These are phyloP conservation scores for Sarocladium brachiariae DNA, from an alignment of 2,329 filamentous ascomycete species.

Conservation along the genomic window DNA sequence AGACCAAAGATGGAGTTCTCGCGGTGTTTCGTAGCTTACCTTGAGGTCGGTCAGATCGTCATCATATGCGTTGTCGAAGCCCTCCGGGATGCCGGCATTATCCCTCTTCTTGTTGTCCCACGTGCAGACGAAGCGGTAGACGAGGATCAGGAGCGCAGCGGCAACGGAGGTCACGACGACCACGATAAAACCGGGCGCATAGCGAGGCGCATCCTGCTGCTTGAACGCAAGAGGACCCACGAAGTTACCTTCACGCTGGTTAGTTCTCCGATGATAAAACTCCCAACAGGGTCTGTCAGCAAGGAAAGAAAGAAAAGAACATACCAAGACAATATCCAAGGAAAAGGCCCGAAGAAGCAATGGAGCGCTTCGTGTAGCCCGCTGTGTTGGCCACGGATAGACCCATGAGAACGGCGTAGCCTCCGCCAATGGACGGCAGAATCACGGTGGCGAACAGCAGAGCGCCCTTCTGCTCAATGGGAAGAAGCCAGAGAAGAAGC, in stretches of 20 bases:
- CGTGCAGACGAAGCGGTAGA: slow-evolving; percentile 37
- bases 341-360: slow-evolving; percentile 41
- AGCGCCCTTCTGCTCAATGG: slow-evolving; percentile 15
- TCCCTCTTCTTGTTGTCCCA: slow-evolving; percentile 37
- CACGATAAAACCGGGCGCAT: slow-evolving; percentile 30
- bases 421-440: slow-evolving; percentile 34
- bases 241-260: slow-evolving; percentile 29
- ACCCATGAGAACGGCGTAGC: slow-evolving; percentile 38
- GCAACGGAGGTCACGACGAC: slow-evolving; percentile 26
- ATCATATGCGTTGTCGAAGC: slow-evolving; percentile 44
- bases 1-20: not conserved
- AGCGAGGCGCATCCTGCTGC: slow-evolving; percentile 32
- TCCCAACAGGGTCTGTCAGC: not conserved
- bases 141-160: slow-evolving; percentile 27
- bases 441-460: slow-evolving; percentile 43
- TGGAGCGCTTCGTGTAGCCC: slow-evolving; percentile 43
- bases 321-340: slow-evolving; percentile 43
- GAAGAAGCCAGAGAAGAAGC: not conserved
- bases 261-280: not conserved
- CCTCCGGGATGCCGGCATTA: slow-evolving; percentile 34
- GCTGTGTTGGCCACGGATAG: slow-evolving; percentile 39
- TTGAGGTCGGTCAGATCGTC: slow-evolving; percentile 42
- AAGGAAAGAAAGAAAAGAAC: not conserved
- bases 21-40: slow-evolving; percentile 11
- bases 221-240: slow-evolving; percentile 36